Evolutionary conservation across 1,284 basidiomycete genomes (phyloP), one percentile per base, ranked within the genome.

Genomic region (Microbotryum saponariae): DNA sequence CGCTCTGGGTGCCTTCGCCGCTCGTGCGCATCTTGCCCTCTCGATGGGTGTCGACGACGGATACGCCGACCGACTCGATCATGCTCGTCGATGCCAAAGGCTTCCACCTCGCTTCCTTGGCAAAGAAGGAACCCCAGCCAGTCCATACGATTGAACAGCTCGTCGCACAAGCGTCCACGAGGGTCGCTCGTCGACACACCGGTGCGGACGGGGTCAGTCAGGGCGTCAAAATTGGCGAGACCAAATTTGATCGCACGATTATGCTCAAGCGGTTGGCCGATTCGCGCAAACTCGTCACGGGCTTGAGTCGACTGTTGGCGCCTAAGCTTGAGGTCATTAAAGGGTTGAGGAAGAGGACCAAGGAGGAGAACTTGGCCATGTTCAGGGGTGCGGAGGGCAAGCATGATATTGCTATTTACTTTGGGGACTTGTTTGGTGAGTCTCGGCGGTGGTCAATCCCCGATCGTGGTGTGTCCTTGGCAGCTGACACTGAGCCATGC

Each of bases 351-450:
- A 94, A 94, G 74, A 79, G 92, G 10, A 79, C 77, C 68, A 77
- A 63, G 64, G 81, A 63, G 77, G 77, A 56, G 74, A 56, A 60
- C 23, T 50, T 54, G n/a, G 59, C 47, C 4, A 37, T 67, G 37
- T 64, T 65, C 50, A 56, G 33, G 27, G 62, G 59, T 20, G 64
- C 61, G 2, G 69, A 70, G 31, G 60, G 68, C 3, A 63, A 71
- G 52, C 68, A 70, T 50, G 72, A 73, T 42, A 71, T 77, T 31
- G 65, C 68, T 6, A 88, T 92, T 20, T 92, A 97, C 74, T 83
- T 96, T 77, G 90, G 89, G 51, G 93, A 97, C 75, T 83, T 97
- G 4, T 88, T 93, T 79, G 91, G 89, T 89, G 65, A 60, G 78
- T 71, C 46, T 16, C 44, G 31, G 27, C 44, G 31, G 27, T 44